Evolutionary conservation across 257 asterid genomes (phyloP), one percentile per base, ranked within the genome.

Genomic region (Echites panduratus): DNA sequence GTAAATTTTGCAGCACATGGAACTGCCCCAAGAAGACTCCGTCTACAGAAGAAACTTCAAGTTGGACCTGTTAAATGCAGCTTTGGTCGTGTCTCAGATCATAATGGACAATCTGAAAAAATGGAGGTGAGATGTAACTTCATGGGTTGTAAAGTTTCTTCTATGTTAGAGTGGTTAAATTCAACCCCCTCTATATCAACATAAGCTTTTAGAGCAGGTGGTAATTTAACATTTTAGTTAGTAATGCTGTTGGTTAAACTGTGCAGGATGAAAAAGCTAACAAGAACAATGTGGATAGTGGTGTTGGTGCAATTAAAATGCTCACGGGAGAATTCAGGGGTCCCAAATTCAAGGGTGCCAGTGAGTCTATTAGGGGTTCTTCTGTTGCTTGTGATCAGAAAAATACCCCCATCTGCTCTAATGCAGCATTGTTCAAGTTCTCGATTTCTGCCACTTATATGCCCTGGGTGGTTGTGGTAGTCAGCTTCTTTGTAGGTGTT

Each of bases 1-100:
- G 78, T 71, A 47, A 76, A 62, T 56, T 9, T 68, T 32, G 43
- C 54, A 24, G 41, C 48, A 0, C 96, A 85, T n/a, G 99, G 99
- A 72, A 81, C 84, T 70, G 96, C 97, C 29, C 74, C 80, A 3
- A 87, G 84, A 86, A 92, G 97, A 84, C 49, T 95, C 50, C 96
- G 90, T 58, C 72, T 90, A 52, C 81, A 74, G 80, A 65, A 20
- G 84, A 87, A 77, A 66, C 79, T 80, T 57, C 86, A 88, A 79
- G 83, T 79, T 69, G 97, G 95, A 62, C 79, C 89, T 9, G 84
- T 79, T 73, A 81, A 75, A 49, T 84, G 95, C 74, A 2, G 63
- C 70, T 64, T 71, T 32, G 81, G 63, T n/a, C 77, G 67, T 52
- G 82, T 70, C 71, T 76, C 89, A 43, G 52, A 73, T 50, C 75